A percentile compares a stretch with the other conserved stretches of the same genome.
phyloP scores from a whole-genome alignment of 352 stramenopile species.

The Globisporangium recalcitrans region DNA sequence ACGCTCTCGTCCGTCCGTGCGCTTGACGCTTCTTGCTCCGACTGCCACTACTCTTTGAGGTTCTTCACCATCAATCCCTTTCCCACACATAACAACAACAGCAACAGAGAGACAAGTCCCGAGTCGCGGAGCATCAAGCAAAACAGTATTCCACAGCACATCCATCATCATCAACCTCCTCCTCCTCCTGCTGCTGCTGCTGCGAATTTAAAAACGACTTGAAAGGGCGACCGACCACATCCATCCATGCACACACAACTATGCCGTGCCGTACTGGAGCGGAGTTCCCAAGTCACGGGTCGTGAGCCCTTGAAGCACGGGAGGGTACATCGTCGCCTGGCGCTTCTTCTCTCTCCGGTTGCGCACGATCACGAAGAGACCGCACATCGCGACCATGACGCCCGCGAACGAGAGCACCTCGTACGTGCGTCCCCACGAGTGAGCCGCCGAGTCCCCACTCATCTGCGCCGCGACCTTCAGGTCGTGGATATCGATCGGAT shows the following conservation, averaged over 20 bases:
- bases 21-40: background rate
- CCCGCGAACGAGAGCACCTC: background rate
- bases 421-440: background rate
- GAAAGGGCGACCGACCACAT: too few relatives aligned
- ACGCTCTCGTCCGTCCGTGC: background rate
- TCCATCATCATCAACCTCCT: too few relatives aligned
- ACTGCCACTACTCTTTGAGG: background rate
- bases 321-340: slow-evolving; percentile 6
- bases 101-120: background rate
- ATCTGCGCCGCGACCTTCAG: background rate
- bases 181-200: too few relatives aligned
- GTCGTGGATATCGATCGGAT: slow-evolving; percentile 18
- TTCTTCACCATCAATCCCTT: background rate
- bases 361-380: slow-evolving; percentile 1
- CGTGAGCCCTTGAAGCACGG: background rate
- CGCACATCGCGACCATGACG: slow-evolving; percentile 8
- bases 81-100: background rate
- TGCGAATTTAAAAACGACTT: slow-evolving; percentile 4
- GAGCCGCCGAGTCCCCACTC: background rate
- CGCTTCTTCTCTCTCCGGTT: slow-evolving; percentile 7
- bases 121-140: background rate
- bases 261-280: slow-evolving; percentile 10
- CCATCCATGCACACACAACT: too few relatives aligned
- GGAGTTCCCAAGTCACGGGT: background rate
- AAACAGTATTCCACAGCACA: slow-evolving; percentile 1